Conservation (phyloP, 441 rosid species). For the Flueggea neowawraea region DNA sequence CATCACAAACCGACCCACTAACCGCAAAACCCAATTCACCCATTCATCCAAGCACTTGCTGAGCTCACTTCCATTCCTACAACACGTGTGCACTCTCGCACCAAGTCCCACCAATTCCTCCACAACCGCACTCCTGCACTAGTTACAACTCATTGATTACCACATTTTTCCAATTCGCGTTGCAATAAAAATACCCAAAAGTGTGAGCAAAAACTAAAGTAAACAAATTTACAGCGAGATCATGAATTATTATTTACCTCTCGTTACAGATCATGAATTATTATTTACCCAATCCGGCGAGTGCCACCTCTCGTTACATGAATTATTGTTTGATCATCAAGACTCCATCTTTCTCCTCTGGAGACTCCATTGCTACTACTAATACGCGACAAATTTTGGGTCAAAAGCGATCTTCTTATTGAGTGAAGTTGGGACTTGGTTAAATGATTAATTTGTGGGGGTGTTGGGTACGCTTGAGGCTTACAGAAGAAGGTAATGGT, state of each 20-base stretch:
- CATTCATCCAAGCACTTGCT: constrained; percentile 37
- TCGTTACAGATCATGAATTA: background rate
- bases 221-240: background rate
- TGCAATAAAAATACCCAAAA: background rate
- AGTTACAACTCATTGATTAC: too few relatives aligned
- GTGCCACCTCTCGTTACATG: too few relatives aligned
- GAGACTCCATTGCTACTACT: constrained; percentile 6
- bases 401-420: background rate
- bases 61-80: constrained; percentile 50
- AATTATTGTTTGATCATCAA: constrained; percentile 28
- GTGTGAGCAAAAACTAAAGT: background rate
- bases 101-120: constrained; percentile 60
- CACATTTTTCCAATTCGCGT: too few relatives aligned
- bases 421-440: background rate
- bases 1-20: constrained; percentile 55
- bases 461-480: too few relatives aligned
- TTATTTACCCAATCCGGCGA: constrained; percentile 58
- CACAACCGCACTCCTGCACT: constrained; percentile 60
- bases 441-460: too few relatives aligned
- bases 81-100: constrained; percentile 67
- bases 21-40: constrained; percentile 32
- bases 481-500: too few relatives aligned
- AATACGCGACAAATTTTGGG: background rate
- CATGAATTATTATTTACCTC: constrained; percentile 21
- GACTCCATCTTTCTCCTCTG: constrained; percentile 47